Base-by-base conservation (phyloP, 1,284 basidiomycete genomes). In the Leccinum subrobustum region DNA sequence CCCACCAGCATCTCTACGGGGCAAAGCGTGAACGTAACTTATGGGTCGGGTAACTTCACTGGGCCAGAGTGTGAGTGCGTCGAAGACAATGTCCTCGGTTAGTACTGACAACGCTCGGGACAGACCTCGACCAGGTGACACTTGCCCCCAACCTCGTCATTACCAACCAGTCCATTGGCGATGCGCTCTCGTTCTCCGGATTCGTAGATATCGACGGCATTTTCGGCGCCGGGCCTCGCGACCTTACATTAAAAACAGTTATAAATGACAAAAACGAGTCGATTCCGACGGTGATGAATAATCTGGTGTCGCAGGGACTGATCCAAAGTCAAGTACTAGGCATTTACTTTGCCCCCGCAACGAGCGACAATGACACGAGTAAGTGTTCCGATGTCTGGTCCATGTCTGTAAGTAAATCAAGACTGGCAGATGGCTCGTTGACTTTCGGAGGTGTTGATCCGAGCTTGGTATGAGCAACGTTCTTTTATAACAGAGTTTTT, bases 251-350 rank as follows among this genome's bases (percentile, higher is more conserved):
- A 2, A 29, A 52, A 4, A 63, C 57, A 2, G 48, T 68, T 6
- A 31, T 33, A 9, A 52, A 57, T 6, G 52, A 67, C 25, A 2
- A 0, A 1, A 47, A 63, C 18, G 57, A 44, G 18, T 42, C 6
- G 0, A 61, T 70, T 56, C 68, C 72, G 6, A 73, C 71, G 0
- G 61, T 74, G 7, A 70, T 70, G 62, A 18, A 69, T 50, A 70
- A 69, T 18, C 68, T 73, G 1, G 16, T 61, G 11, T 63, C 66
- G 1, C 68, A 72, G 31, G 55, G 59, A 20, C 33, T 63, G 6
- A 59, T 71, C 25, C 2, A 60, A 7, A 4, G 56, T 0, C n/a
- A 69, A 35, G 52, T 73, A 11, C 52, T 74, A 1, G 64, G 67
- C 23, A 23, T 74, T 31, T 71, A 62, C 35, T 70, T 72, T 56